Percentiles rank a stretch among this genome's conserved stretches.
These are phyloP conservation scores for Boletales sp. DNA, from an alignment of 768 basidiomycete genomes.

Conservation along the genomic window DNA sequence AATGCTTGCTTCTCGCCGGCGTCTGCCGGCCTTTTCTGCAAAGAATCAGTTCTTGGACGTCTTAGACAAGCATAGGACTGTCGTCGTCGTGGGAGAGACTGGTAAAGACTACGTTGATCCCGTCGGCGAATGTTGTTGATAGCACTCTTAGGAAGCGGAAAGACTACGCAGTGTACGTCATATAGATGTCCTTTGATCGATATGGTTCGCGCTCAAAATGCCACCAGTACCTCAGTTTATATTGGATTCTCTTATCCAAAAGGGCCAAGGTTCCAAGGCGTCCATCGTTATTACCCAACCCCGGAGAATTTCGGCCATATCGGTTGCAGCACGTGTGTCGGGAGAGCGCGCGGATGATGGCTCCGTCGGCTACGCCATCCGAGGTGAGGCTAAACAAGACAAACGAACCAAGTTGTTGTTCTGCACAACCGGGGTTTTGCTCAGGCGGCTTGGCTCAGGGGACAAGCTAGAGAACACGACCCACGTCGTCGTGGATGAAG, in stretches of 20 bases:
- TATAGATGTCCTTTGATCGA: not conserved
- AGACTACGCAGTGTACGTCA: conserved; percentile 76
- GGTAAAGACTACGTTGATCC: conserved; percentile 39
- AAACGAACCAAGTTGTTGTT: conserved; percentile 75
- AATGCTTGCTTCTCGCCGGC: conserved; percentile 53
- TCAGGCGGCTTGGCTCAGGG: conserved; percentile 71
- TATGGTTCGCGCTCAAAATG: not conserved
- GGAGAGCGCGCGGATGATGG: conserved; percentile 74
- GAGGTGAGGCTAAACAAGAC: conserved; percentile 75
- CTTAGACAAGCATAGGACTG: conserved; percentile 58
- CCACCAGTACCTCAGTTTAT: conserved; percentile 81
- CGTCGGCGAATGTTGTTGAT: conserved; percentile 1
- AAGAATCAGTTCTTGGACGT: conserved; percentile 58
- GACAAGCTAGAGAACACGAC: conserved; percentile 69
- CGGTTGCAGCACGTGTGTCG: conserved; percentile 84
- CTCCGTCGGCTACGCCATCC: conserved; percentile 83
- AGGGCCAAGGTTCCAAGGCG: conserved; percentile 56
- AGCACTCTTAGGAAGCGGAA: conserved; percentile 65
- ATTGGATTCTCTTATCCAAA: conserved; percentile 72
- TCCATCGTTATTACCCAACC: conserved; percentile 89
- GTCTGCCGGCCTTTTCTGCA: conserved; percentile 74
- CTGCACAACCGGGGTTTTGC: conserved; percentile 92
- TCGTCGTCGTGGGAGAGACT: conserved; percentile 89
- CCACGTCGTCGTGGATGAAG: conserved; percentile 91
- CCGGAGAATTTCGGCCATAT: conserved; percentile 82